Evolutionary conservation across 1,139 yeast species (phyloP), one percentile per base, ranked within the genome.

Genomic region (Candida tunisiensis): DNA sequence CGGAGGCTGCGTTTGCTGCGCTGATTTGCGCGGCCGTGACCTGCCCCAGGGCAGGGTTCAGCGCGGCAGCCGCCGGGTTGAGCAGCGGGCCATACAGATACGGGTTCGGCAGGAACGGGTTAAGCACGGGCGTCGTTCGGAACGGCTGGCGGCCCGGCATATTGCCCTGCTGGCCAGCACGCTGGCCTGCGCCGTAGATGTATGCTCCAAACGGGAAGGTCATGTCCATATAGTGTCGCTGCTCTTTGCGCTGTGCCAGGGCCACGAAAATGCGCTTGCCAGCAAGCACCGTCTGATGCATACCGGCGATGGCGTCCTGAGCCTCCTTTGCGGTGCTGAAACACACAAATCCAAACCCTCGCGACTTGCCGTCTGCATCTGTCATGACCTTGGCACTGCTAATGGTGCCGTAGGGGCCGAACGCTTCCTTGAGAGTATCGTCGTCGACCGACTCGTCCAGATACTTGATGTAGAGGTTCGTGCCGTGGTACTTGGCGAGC

Each of bases 321-420:
- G 96, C 94, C 61, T 82, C 93, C 51, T 78, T 88, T 44, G 93
- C 85, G 40, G 79, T 60, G 29, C 92, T 71, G 71, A 72, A 83
- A 55, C 94, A 80, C 44, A 83, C 94, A 56, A 83, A 83, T 49
- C 95, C 96, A 53, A 78, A 83, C 40, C 94, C 93, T 61, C 77
- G 75, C 30, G 94, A 80, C 54, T 71, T 73, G 41, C 93, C 93
- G 34, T 69, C 55, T 40, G 78, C 91, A 49, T 79, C 91, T 45
- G 72, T 69, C 92, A 83, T 82, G 42, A 83, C 85, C 57, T 77
- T 79, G 39, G 83, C 91, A 36, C 93, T 78, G 36, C 93, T 75
- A 55, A 83, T 79, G 42, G 72, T 55, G 53, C 96, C 96, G 52
- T 69, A 82, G 40, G 82, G 75, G 45, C 74, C 62, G 56, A 83